Evolutionary conservation across 2,329 filamentous ascomycete genomes (phyloP), one percentile per base, ranked within the genome.

Genomic region (Gyromitra esculenta): DNA sequence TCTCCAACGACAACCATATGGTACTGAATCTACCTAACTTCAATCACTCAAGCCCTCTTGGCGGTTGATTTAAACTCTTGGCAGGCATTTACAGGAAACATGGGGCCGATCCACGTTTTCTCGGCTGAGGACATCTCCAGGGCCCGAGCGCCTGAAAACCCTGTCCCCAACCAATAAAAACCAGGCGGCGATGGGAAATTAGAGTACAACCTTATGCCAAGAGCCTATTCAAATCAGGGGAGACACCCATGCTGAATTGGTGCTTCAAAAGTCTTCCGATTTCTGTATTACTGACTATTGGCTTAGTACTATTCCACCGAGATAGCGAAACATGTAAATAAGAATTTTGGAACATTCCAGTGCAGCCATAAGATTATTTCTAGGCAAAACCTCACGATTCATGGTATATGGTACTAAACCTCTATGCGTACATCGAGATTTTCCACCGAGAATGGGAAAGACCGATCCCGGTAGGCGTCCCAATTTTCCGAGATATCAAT

Each of bases 51-150:
- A 15, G 25, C 52, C 41, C 37, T 59, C 66, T 69, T 69, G 66
- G 66, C 66, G 52, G 52, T 56, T 56, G 52, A 56, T 18, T 45
- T 68, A 68, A 56, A 31, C 52, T 57, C 64, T 68, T 68, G 64
- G 64, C 64, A 60, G 66, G 54, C 52, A 69, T 68, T 18, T 68
- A 68, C n/a, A 45, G 48, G 64, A 68, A 68, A 68, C 64, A n/a
- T 31, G 48, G 63, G 39, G 1, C 43, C 43, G 45, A 8, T 18
- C 48, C 48, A 66, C 48, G 52, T 57, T 68, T 8, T 31, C 25
- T 68, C 64, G 64, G 37, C 35, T 68, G 41, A 2, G n/a, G 25
- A 13, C 21, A 56, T 5, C 21, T 56, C 18, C 25, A 56, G 21
- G 52, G 52, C 21, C 52, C 52, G 4, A 56, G 52, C 25, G 52